Evolutionary conservation across 768 basidiomycete genomes (phyloP).

Genomic region (Hebeloma cylindrosporum): DNA sequence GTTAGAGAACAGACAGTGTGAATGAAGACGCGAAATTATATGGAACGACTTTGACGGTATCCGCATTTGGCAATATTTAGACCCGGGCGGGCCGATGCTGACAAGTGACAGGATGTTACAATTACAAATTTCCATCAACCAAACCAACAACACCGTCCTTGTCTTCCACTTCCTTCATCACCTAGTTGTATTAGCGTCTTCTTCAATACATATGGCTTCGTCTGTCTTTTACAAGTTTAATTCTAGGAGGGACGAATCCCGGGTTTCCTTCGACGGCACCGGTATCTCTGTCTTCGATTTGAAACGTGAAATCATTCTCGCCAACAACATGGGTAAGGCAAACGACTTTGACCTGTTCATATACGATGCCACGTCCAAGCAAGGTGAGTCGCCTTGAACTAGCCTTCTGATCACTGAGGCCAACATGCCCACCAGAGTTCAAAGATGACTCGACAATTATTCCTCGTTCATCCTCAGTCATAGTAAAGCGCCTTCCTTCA

Average conservation of each 20-base stretch:
- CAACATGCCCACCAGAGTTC: constrained; percentile 60
- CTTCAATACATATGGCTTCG: constrained; percentile 64
- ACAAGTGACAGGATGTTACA: constrained; percentile 1
- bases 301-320: constrained; percentile 97
- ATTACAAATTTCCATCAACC: background rate
- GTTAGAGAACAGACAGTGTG: too few relatives aligned
- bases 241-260: constrained; percentile 90
- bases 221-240: constrained; percentile 99
- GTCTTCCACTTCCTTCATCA: constrained; percentile 10
- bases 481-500: constrained; percentile 89
- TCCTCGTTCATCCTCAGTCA: constrained; percentile 91
- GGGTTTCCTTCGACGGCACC: constrained; percentile 97
- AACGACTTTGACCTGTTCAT: constrained; percentile 95
- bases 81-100: too few relatives aligned
- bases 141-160: background rate
- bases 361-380: constrained; percentile 79
- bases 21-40: too few relatives aligned
- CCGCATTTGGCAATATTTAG: too few relatives aligned
- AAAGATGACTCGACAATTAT: constrained; percentile 90
- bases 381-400: constrained; percentile 61
- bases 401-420: background rate
- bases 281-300: constrained; percentile 99
- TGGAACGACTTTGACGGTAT: too few relatives aligned
- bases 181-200: constrained; percentile 28
- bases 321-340: constrained; percentile 94